Conservation (phyloP, 345 rosid species). For the Syzygium grande region DNA sequence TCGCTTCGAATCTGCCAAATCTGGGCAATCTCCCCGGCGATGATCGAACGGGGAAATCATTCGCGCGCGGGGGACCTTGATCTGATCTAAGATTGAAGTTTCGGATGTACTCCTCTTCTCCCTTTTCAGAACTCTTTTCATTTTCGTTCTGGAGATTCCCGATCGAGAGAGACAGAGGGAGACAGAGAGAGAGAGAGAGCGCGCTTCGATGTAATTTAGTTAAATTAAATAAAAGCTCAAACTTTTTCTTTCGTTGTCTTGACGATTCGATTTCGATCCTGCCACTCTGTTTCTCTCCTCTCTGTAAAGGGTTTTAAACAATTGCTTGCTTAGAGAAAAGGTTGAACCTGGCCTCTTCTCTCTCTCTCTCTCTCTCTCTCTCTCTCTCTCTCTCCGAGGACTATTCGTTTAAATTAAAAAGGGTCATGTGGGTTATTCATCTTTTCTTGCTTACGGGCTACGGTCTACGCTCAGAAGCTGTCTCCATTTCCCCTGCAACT, state of each 20-base stretch:
- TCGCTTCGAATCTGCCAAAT: background rate
- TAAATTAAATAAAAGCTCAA: background rate
- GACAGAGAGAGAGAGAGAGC: background rate
- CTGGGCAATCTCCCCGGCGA: background rate
- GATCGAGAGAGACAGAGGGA: background rate
- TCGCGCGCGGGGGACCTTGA: background rate
- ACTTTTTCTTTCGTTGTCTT: background rate
- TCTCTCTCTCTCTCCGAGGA: background rate
- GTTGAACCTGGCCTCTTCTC: background rate
- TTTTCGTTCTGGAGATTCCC: background rate
- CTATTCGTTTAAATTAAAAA: background rate
- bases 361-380: background rate
- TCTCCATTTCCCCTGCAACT: constrained; percentile 49
- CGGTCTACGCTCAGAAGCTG: constrained; percentile 14
- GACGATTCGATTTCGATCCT: background rate
- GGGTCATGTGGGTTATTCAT: background rate
- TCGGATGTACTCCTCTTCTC: background rate
- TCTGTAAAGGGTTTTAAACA: background rate
- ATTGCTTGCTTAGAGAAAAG: background rate
- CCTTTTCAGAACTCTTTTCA: background rate
- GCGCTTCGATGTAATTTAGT: background rate
- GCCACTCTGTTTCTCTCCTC: background rate
- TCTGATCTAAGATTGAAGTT: background rate
- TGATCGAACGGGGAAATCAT: background rate
- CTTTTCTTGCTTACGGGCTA: background rate